These are phyloP conservation scores for Colletotrichum musicola DNA, from an alignment of 2,329 filamentous ascomycete genomes.

Conservation along the genomic window DNA sequence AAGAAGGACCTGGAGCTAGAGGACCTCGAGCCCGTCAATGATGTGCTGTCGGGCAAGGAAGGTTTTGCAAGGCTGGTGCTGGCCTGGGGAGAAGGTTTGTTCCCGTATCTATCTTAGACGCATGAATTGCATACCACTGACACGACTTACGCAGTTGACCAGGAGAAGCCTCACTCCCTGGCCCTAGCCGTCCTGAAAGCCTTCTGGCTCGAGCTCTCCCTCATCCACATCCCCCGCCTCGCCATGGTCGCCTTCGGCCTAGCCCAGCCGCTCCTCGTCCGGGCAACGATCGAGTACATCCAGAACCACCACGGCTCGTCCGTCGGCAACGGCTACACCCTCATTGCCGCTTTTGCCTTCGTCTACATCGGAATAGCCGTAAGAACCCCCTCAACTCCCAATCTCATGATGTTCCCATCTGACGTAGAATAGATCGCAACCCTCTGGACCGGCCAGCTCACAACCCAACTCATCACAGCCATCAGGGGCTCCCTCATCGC, in stretches of 20 bases:
- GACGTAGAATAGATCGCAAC: slow-evolving; percentile 6
- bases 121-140: background rate
- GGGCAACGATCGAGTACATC: slow-evolving; percentile 39
- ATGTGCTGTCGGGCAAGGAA: background rate
- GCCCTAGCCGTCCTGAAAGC: background rate
- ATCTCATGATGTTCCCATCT: background rate
- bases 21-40: slow-evolving; percentile 23
- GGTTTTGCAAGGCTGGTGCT: background rate
- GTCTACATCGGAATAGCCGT: slow-evolving; percentile 56
- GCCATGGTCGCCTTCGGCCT: slow-evolving; percentile 54
- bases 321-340: slow-evolving; percentile 48
- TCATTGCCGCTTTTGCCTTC: slow-evolving; percentile 55
- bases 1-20: slow-evolving; percentile 12
- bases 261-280: slow-evolving; percentile 59
- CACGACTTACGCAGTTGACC: background rate
- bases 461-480: slow-evolving; percentile 42
- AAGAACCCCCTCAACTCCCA: background rate
- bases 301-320: background rate
- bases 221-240: slow-evolving; percentile 47
- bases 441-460: slow-evolving; percentile 38
- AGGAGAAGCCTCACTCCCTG: background rate
- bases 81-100: slow-evolving; percentile 18
- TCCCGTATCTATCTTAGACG: no score
- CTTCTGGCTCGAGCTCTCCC: slow-evolving; percentile 41
- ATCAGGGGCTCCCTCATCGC: slow-evolving; percentile 45